Evolutionary conservation across 164 flowering plant genomes (phyloP).

Genomic region (Piper longum): DNA sequence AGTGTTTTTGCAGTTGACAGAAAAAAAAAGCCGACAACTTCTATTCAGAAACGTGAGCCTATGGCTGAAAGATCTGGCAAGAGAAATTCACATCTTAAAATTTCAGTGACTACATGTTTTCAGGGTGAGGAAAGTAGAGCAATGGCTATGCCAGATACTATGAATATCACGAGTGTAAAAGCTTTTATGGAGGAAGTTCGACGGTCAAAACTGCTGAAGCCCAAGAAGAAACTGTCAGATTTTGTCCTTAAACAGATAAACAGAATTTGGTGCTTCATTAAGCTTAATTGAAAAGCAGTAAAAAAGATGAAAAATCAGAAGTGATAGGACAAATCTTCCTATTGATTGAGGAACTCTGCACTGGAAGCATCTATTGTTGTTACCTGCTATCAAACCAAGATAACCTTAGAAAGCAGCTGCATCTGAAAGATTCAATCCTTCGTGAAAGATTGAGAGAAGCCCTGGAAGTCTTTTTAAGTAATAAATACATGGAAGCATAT

Average conservation of each 20-base stretch:
- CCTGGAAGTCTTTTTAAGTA: conserved; percentile 36
- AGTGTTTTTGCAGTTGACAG: not conserved
- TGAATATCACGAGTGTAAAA: conserved; percentile 38
- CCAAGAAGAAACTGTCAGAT: conserved; percentile 16
- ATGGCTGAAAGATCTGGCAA: not conserved
- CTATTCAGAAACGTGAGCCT: not conserved
- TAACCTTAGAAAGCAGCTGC: conserved; percentile 5
- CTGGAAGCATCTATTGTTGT: conserved; percentile 11
- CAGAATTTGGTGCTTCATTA: conserved; percentile 14
- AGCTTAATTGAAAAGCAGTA: conserved; percentile 10
- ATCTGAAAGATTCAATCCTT: conserved; percentile 19
- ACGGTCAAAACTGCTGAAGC: conserved; percentile 31
- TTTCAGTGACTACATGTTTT: not conserved
- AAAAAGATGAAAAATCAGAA: conserved; percentile 16
- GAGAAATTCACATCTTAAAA: too few relatives aligned
- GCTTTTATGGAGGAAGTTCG: conserved; percentile 62
- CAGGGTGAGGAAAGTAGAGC: conserved; percentile 32
- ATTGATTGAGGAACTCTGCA: conserved; percentile 40
- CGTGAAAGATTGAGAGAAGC: conserved; percentile 44
- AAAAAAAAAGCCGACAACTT: conserved; percentile 1
- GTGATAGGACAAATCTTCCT: conserved; percentile 10
- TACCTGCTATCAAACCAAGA: conserved; percentile 5
- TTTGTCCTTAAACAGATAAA: conserved; percentile 4
- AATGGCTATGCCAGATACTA: conserved; percentile 13
- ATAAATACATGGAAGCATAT: conserved; percentile 31